Evolutionary conservation across 1,284 basidiomycete genomes (phyloP).

Genomic region (Neonothopanus nambi): DNA sequence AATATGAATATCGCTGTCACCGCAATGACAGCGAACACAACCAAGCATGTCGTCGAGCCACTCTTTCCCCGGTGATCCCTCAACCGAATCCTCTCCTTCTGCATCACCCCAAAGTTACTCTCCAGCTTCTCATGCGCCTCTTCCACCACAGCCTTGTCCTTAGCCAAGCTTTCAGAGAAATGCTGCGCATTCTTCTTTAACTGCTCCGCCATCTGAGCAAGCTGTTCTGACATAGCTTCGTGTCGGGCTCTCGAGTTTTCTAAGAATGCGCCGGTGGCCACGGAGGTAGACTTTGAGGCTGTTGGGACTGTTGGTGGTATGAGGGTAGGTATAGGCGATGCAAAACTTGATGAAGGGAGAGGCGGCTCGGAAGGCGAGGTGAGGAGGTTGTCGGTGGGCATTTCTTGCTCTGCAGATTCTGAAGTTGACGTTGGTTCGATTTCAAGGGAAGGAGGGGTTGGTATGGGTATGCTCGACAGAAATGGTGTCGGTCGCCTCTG

Average conservation of each 20-base stretch:
- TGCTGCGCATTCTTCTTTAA: too few species aligned
- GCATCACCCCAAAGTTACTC: constrained; percentile 71
- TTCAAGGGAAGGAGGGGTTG: constrained; percentile 21
- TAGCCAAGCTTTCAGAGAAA: constrained; percentile 58
- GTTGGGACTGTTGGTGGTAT: constrained; percentile 26
- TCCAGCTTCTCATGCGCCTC: constrained; percentile 68
- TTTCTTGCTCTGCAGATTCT: background rate
- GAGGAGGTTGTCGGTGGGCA: constrained; percentile 12
- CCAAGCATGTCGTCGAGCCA: constrained; percentile 70
- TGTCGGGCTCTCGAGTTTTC: constrained; percentile 64
- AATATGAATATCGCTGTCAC: too few species aligned
- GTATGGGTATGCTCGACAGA: constrained; percentile 33
- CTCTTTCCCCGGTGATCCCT: constrained; percentile 68
- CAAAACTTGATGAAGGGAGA: too few species aligned
- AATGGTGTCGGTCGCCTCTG: constrained; percentile 38
- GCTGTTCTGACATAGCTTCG: too few species aligned
- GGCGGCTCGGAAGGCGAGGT: too few species aligned
- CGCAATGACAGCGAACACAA: constrained; percentile 56
- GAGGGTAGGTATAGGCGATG: constrained; percentile 19
- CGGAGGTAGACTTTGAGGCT: constrained; percentile 24
- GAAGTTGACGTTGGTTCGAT: constrained; percentile 11
- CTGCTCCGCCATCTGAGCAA: too few species aligned
- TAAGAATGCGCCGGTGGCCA: constrained; percentile 39
- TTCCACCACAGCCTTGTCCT: constrained; percentile 64
- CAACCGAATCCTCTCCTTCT: constrained; percentile 61